These are phyloP conservation scores for Pyrenophora tritici-repentis DNA, from an alignment of 2,329 filamentous ascomycete genomes.

Conservation along the genomic window DNA sequence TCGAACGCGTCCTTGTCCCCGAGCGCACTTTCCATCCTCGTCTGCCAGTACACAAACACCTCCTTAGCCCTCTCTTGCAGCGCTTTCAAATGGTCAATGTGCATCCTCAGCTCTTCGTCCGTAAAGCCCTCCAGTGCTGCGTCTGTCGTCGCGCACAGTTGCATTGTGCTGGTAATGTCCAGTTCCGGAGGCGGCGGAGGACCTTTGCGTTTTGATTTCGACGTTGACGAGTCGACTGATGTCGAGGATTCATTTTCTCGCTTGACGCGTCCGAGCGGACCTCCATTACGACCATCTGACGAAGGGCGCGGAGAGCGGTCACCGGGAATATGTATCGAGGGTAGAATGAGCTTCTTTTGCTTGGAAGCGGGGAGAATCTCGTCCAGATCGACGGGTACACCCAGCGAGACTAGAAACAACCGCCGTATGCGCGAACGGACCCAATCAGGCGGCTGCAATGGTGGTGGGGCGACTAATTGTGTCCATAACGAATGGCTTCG, in stretches of 20 bases:
- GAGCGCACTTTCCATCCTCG: slow-evolving; percentile 81
- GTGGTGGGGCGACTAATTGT: slow-evolving; percentile 91
- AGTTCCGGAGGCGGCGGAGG: slow-evolving; percentile 73
- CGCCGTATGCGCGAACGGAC: slow-evolving; percentile 93
- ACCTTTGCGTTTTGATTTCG: slow-evolving; percentile 55
- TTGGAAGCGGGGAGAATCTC: slow-evolving; percentile 97
- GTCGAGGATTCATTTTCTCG: slow-evolving; percentile 46
- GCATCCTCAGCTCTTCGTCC: slow-evolving; percentile 72
- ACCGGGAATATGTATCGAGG: slow-evolving; percentile 65
- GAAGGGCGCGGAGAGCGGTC: slow-evolving; percentile 46
- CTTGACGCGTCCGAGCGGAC: slow-evolving; percentile 46
- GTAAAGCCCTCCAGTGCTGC: slow-evolving; percentile 81
- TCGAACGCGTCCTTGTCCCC: slow-evolving; percentile 94
- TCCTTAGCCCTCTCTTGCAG: slow-evolving; percentile 74
- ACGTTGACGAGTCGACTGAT: slow-evolving; percentile 46
- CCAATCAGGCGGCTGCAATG: slow-evolving; percentile 95
- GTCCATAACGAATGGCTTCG: slow-evolving; percentile 92
- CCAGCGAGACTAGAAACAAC: slow-evolving; percentile 92
- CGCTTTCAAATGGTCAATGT: slow-evolving; percentile 71
- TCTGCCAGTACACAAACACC: slow-evolving; percentile 86
- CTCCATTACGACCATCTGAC: slow-evolving; percentile 43
- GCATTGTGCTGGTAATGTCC: slow-evolving; percentile 76
- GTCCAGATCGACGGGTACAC: slow-evolving; percentile 93
- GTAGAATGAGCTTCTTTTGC: slow-evolving; percentile 95
- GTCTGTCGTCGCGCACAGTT: slow-evolving; percentile 82